Evolutionary conservation across 306 rosid genomes (phyloP).

Genomic region (Heteromeles arbutifolia): DNA sequence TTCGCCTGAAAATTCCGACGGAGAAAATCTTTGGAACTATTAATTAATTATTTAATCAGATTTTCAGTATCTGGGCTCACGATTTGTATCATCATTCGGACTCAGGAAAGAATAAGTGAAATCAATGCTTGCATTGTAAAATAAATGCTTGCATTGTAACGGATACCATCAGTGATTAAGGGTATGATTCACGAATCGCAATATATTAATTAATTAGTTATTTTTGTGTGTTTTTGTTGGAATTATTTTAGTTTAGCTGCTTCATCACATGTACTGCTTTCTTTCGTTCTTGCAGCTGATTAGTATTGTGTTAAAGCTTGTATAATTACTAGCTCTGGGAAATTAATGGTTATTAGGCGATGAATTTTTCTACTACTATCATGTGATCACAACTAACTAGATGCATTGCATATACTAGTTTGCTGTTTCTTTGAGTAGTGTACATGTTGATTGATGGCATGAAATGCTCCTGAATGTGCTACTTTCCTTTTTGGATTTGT

Average conservation of each 20-base stretch:
- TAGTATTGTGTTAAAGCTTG: background rate
- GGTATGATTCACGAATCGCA: background rate
- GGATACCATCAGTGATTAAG: background rate
- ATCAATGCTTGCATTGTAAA: background rate
- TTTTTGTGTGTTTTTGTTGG: background rate
- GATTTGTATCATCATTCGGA: background rate
- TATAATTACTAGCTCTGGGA: background rate
- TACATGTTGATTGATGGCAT: background rate
- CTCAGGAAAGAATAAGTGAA: background rate
- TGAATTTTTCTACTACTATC: background rate
- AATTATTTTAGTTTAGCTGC: background rate
- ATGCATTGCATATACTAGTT: background rate
- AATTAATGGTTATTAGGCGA: background rate
- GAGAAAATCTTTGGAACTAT: slow-evolving; percentile 39
- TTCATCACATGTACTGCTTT: background rate
- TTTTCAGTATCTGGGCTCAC: background rate
- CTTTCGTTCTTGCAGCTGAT: slow-evolving; percentile 1
- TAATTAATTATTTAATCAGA: background rate
- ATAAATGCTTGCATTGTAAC: background rate
- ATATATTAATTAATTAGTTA: background rate
- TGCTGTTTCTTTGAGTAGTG: background rate
- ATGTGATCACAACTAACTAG: background rate
- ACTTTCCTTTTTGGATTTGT: background rate
- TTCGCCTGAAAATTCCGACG: slow-evolving; percentile 28
- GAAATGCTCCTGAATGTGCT: background rate